Base-by-base conservation (phyloP, 2,329 filamentous ascomycete species). In the Claviceps monticola region DNA sequence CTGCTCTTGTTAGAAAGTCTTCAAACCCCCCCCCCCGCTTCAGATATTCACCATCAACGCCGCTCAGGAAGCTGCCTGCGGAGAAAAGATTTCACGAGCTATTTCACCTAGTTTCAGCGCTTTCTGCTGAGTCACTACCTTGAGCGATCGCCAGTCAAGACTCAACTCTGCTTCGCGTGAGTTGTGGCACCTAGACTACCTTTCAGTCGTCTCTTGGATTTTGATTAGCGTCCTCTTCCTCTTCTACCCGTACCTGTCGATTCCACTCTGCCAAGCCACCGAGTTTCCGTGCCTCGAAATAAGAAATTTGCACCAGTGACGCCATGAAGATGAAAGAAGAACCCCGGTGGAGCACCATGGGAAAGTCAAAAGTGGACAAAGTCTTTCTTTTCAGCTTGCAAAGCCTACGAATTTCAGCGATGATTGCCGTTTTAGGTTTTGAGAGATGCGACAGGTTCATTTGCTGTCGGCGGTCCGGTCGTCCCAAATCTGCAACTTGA, bases 61-160 rank as follows among this genome's bases (percentile, higher is more conserved):
- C 26, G 26, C 9, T 29, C 26, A 29, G 8, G 26, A 29, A 29
- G 8, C 26, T 29, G 26, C 8, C 26, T 29, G 26, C 26, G 43
- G 29, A 50, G 48, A 44, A 53, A 51, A 38, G 47, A 26, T 6
- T 29, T 19, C 47, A 39, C 34, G 17, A 42, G 47, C 45, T 29
- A 4, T 14, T 13, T 29, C 26, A 29, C 26, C 26, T 47, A 9
- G 21, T 37, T 17, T 21, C 5, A 47, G 36, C 17, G 29, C 45
- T 13, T 29, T 17, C 45, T 13, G 13, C 45, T 37, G 36, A 29
- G 36, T 29, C 45, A 21, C 29, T 47, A 7, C 7, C 8, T 8
- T 29, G 26, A 9, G 26, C 26, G 26, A 47, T 37, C 29, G n/a
- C 8, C 45, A 4, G 19, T 47, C 8, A n/a, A n/a, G n/a, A n/a